Percentiles rank a stretch among this genome's conserved stretches.
phyloP scores from a whole-genome alignment of 495 filamentous ascomycete genomes.

The Umbilicaria muhlenbergii region DNA sequence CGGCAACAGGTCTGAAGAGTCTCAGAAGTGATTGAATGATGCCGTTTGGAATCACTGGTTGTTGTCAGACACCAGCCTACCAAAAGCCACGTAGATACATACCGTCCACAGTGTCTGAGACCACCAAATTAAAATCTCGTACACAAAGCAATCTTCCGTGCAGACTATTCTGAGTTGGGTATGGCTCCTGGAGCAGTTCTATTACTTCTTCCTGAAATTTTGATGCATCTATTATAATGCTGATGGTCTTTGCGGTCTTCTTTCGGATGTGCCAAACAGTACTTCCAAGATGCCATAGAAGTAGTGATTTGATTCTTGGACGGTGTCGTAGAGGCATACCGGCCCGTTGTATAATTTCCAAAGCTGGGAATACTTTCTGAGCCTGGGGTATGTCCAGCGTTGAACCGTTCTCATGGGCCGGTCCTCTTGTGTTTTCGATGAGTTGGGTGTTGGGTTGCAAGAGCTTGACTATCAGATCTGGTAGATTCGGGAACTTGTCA shows the following conservation, averaged over 20 bases:
- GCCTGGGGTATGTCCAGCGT: constrained; percentile 1
- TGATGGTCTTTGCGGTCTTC: constrained; percentile 70
- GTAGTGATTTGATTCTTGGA: constrained; percentile 26
- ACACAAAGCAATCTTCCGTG: constrained; percentile 46
- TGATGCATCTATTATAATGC: constrained; percentile 39
- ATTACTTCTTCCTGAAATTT: constrained; percentile 34
- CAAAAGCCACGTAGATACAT: constrained; percentile 2
- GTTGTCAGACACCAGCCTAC: constrained; percentile 14
- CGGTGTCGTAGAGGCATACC: constrained; percentile 21
- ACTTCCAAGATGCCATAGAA: constrained; percentile 48
- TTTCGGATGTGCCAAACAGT: constrained; percentile 79
- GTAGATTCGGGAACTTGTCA: constrained; percentile 55
- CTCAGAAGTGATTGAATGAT: no score
- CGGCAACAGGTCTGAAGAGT: neutral
- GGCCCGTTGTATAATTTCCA: constrained; percentile 57
- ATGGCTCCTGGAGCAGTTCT: constrained; percentile 26
- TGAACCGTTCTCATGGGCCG: neutral
- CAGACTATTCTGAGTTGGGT: constrained; percentile 37
- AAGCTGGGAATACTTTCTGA: constrained; percentile 48
- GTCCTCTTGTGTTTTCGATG: no score
- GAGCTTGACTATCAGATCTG: constrained; percentile 50
- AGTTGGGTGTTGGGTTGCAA: constrained; percentile 26
- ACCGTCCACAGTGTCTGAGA: constrained; percentile 5
- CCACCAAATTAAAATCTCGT: constrained; percentile 27
- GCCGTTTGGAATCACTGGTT: neutral